Evolutionary conservation across 305 asterid genomes (phyloP), one percentile per base, ranked within the genome.

Genomic region (Fraxinus sp.): DNA sequence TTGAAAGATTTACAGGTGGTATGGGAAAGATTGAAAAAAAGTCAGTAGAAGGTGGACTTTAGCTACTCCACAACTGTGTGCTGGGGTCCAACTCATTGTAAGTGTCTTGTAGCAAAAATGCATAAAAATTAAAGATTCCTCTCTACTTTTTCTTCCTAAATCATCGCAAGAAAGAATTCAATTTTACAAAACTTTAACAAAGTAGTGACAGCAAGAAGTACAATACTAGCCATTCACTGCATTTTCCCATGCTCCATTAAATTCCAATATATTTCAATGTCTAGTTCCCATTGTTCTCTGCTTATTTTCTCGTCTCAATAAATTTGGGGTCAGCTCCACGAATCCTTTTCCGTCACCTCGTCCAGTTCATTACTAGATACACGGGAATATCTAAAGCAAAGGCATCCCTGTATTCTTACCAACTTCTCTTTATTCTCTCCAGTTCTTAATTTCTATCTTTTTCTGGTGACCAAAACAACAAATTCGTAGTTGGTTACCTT

Each of bases 381-480:
- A 70, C 36, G 28, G 64, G 43, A 78, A 62, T 81, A 75, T 46
- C 64, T 76, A 75, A 20, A 71, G 78, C 87, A 64, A 59, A 28
- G 30, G 4, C 13, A 3, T 59, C 70, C 77, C 52, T 71, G 16
- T 64, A 82, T 81, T 43, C 75, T 73, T 35, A 84, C 82, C 88
- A 83, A 82, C 91, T 87, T 82, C 64, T 41, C 83, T 77, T 52
- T 62, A 81, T 28, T 79, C 73, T 39, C 49, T 79, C 59, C 77
- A 37, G 55, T 37, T 57, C 81, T 78, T 46, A 75, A 66, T 26
- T 33, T 80, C 83, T 81, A 14, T 84, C 78, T 87, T 80, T 85
- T 86, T 80, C 83, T 81, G 92, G 86, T 92, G 91, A 87, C 94
- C 96, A 88, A 86, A 93, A 93, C 93, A 92, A 88, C 92, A 83